A percentile compares a stretch with the other conserved stretches of the same genome.
These are phyloP conservation scores for Puccinia hordei DNA, from an alignment of 1,284 basidiomycete genomes.

Conservation along the genomic window DNA sequence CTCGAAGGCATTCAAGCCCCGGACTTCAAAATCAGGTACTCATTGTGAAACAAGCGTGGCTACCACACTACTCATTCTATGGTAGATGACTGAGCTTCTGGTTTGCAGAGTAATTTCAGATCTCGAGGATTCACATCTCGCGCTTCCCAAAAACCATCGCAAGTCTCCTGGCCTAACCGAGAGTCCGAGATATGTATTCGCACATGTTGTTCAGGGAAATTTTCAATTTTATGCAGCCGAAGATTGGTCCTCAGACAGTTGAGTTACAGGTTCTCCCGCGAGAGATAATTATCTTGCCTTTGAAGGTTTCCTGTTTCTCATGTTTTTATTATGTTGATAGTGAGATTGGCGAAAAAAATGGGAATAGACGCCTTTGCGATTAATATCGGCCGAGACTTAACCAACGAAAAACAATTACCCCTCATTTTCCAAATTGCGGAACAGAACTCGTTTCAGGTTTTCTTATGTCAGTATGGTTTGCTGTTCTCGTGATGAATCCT, in stretches of 20 bases:
- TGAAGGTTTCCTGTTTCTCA: not conserved
- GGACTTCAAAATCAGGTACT: not conserved
- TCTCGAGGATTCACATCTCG: not conserved
- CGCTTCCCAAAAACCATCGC: not conserved
- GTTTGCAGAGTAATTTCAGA: conserved; percentile 12
- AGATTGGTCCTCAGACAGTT: conserved; percentile 44
- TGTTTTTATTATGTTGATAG: conserved; percentile 6
- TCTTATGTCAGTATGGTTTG: conserved; percentile 7
- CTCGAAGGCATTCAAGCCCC: not conserved
- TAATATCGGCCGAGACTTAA: conserved; percentile 39
- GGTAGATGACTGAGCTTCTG: not conserved
- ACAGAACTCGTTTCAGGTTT: conserved; percentile 34
- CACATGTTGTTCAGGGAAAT: conserved; percentile 47
- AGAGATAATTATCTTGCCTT: not conserved
- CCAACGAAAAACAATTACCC: conserved; percentile 44
- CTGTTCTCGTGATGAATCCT: not conserved
- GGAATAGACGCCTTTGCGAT: conserved; percentile 50
- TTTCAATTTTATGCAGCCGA: conserved; percentile 32
- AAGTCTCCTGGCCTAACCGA: not conserved
- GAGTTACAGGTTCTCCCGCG: not conserved
- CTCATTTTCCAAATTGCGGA: conserved; percentile 37
- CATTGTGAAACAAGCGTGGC: no score
- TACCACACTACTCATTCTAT: not conserved
- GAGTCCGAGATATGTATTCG: conserved; percentile 39
- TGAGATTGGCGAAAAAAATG: conserved; percentile 22